Conservation (phyloP, 805 yeast genomes). For the Ascoidea asiatica region DNA sequence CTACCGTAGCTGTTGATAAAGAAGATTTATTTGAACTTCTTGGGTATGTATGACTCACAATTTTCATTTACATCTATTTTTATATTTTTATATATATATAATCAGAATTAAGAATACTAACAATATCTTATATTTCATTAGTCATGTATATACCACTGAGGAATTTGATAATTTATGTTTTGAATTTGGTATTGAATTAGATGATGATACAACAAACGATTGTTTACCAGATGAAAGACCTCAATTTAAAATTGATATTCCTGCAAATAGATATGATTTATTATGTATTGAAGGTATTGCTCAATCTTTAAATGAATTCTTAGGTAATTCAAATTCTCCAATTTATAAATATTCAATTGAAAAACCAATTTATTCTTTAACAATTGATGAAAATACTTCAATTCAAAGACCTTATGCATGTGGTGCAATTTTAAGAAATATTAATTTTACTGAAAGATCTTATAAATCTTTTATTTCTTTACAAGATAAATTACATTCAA, state of each 20-base stretch:
- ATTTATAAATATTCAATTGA: slow-evolving; percentile 47
- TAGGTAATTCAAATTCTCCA: slow-evolving; percentile 60
- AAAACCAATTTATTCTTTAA: slow-evolving; percentile 46
- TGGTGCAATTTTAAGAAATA: slow-evolving; percentile 81
- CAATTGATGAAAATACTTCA: slow-evolving; percentile 63
- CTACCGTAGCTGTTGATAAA: slow-evolving; percentile 92
- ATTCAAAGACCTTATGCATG: slow-evolving; percentile 86
- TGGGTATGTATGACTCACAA: slow-evolving; percentile 35
- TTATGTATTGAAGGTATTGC: slow-evolving; percentile 97
- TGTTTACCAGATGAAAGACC: slow-evolving; percentile 77
- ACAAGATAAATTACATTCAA: slow-evolving; percentile 92
- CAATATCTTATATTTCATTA: slow-evolving; percentile 1
- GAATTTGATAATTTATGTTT: slow-evolving; percentile 97
- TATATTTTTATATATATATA: slow-evolving; percentile 9
- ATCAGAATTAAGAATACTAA: slow-evolving; percentile 13
- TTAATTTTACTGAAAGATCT: slow-evolving; percentile 68
- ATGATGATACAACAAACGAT: slow-evolving; percentile 84
- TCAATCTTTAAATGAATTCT: slow-evolving; percentile 81
- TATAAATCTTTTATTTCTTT: slow-evolving; percentile 91
- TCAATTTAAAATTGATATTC: slow-evolving; percentile 92
- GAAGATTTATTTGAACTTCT: slow-evolving; percentile 77
- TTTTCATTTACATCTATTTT: slow-evolving; percentile 1
- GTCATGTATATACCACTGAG: slow-evolving; percentile 54
- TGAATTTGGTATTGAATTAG: slow-evolving; percentile 94
- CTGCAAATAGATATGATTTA: slow-evolving; percentile 98